These are phyloP conservation scores for Diutina catenulata DNA, from an alignment of 1,139 yeast genomes.

Conservation along the genomic window DNA sequence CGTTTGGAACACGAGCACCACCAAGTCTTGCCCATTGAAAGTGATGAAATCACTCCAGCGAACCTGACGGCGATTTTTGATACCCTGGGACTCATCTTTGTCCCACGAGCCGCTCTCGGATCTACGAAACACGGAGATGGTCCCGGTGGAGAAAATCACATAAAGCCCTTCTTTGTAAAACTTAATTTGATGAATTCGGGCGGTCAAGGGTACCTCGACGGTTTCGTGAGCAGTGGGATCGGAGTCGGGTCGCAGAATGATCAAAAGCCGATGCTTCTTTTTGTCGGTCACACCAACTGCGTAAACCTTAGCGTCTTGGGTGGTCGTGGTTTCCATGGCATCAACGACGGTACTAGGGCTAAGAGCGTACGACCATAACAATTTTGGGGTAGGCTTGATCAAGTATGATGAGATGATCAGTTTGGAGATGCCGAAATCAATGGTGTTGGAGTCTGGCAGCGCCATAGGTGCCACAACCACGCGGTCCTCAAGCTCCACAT, in stretches of 20 bases:
- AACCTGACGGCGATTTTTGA: not conserved
- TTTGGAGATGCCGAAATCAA: slow-evolving; percentile 63
- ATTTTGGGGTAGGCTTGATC: slow-evolving; percentile 70
- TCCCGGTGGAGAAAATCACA: not conserved
- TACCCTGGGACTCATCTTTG: not conserved
- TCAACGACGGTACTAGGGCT: slow-evolving; percentile 47
- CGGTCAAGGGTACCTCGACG: not conserved
- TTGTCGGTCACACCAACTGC: slow-evolving; percentile 38
- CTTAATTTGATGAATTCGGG: not conserved
- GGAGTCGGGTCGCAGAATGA: slow-evolving; percentile 17
- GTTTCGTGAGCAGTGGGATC: not conserved
- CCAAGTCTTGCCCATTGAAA: not conserved
- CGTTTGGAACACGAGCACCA: not conserved
- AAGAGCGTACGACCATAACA: slow-evolving; percentile 62
- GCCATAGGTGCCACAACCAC: not conserved
- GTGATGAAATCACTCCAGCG: not conserved
- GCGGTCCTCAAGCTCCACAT: not conserved
- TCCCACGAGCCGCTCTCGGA: too few relatives aligned
- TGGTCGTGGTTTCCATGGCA: slow-evolving; percentile 21
- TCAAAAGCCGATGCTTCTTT: slow-evolving; percentile 27
- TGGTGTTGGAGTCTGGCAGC: slow-evolving; percentile 6
- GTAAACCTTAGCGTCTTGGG: slow-evolving; percentile 17
- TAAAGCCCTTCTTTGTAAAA: not conserved
- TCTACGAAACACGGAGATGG: too few relatives aligned
- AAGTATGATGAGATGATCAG: slow-evolving; percentile 64